Evolutionary conservation across 2,329 filamentous ascomycete genomes (phyloP).

Genomic region (Fusarium concolor): DNA sequence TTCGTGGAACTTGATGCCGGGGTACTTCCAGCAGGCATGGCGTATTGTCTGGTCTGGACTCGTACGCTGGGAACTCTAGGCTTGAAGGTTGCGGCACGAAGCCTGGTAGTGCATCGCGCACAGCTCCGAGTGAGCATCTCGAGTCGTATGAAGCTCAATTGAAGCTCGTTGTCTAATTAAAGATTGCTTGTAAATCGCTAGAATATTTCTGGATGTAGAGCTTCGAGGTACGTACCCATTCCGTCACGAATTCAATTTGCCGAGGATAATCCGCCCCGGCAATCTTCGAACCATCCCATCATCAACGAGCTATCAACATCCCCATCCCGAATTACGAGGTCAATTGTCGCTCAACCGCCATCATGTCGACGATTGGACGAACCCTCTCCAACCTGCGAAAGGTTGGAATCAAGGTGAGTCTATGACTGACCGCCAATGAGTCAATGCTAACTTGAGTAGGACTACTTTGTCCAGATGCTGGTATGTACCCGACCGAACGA

Average conservation of each 20-base stretch:
- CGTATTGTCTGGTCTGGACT: conserved; percentile 56
- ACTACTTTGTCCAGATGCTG: conserved; percentile 92
- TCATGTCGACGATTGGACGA: conserved; percentile 91
- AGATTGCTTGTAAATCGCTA: conserved; percentile 30
- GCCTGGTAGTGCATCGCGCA: conserved; percentile 47
- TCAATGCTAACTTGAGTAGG: conserved; percentile 62
- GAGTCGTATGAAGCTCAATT: conserved; percentile 6
- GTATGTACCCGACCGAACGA: conserved; percentile 66
- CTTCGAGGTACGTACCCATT: conserved; percentile 37
- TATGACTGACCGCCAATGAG: background rate
- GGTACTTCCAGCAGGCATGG: conserved; percentile 49
- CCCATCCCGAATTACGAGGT: conserved; percentile 29
- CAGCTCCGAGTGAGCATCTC: conserved; percentile 54
- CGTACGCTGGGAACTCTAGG: conserved; percentile 46
- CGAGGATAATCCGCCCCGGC: conserved; percentile 49
- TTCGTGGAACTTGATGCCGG: conserved; percentile 34
- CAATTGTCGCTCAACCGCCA: conserved; percentile 52
- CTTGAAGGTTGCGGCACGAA: conserved; percentile 40
- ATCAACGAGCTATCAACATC: conserved; percentile 29
- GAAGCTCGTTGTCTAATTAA: conserved; percentile 2
- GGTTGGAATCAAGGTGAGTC: conserved; percentile 84
- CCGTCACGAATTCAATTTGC: conserved; percentile 33
- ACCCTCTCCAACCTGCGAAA: conserved; percentile 88
- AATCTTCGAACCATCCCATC: conserved; percentile 42
- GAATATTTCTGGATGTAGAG: conserved; percentile 37